Evolutionary conservation across 306 rosid species (phyloP).

Genomic region (Fagus sylvatica): DNA sequence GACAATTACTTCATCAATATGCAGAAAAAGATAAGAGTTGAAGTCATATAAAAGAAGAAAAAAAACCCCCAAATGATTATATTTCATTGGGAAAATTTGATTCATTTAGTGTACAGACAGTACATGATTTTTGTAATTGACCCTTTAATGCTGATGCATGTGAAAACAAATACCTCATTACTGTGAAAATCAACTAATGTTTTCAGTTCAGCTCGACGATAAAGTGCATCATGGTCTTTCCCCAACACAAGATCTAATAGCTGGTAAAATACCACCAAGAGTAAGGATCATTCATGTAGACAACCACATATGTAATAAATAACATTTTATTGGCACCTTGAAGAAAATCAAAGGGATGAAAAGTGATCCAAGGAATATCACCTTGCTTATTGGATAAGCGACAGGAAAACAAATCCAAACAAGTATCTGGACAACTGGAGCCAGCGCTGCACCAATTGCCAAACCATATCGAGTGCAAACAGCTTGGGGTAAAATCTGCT

Average conservation of each 20-base stretch:
- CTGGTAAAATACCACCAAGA: conserved; percentile 43
- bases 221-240: conserved; percentile 66
- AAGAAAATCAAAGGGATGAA: background rate
- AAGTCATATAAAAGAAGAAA: too few relatives aligned
- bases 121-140: too few relatives aligned
- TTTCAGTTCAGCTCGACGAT: conserved; percentile 95
- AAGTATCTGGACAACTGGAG: conserved; percentile 83
- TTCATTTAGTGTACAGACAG: too few relatives aligned
- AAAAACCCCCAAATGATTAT: too few relatives aligned
- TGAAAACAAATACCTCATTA: conserved; percentile 59
- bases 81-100: too few relatives aligned
- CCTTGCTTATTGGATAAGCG: conserved; percentile 96
- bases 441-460: conserved; percentile 76
- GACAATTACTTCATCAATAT: background rate
- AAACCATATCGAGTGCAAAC: conserved; percentile 85
- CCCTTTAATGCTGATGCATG: background rate
- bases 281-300: background rate
- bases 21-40: background rate
- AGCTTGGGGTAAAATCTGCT: conserved; percentile 87
- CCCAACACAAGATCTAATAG: conserved; percentile 78
- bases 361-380: conserved; percentile 10
- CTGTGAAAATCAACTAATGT: conserved; percentile 85
- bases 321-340: background rate
- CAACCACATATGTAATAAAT: background rate
- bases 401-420: conserved; percentile 81